phyloP scores from a whole-genome alignment of 768 basidiomycete genomes.

The Antrodiella citrinella region DNA sequence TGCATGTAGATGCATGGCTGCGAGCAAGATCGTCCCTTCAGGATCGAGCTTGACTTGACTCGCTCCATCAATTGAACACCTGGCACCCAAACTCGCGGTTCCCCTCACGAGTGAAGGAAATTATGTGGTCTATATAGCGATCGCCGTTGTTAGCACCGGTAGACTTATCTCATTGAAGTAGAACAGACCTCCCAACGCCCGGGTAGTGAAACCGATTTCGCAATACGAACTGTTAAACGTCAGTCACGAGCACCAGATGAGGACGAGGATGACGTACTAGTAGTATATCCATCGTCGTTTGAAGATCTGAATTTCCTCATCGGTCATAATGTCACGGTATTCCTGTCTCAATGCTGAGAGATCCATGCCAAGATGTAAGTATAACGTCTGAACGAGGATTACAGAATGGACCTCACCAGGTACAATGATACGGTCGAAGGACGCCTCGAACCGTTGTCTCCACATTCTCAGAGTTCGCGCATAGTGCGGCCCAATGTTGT shows the following conservation, averaged over 20 bases:
- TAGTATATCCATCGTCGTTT: slow-evolving; percentile 44
- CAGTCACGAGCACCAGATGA: too few species aligned
- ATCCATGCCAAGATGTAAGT: too few species aligned
- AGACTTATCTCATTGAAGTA: not conserved
- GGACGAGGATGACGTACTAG: slow-evolving; percentile 28
- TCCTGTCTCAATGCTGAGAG: slow-evolving; percentile 41
- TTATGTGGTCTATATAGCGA: slow-evolving; percentile 43
- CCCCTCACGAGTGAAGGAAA: slow-evolving; percentile 60
- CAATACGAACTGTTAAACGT: slow-evolving; percentile 67
- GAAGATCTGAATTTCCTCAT: slow-evolving; percentile 63
- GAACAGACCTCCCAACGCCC: slow-evolving; percentile 50
- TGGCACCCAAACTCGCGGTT: slow-evolving; percentile 49
- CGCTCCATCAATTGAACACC: slow-evolving; percentile 11
- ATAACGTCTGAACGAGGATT: too few species aligned
- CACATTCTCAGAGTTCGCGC: slow-evolving; percentile 77
- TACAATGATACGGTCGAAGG: slow-evolving; percentile 50
- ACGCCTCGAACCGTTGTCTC: slow-evolving; percentile 49
- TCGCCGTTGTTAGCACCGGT: too few species aligned
- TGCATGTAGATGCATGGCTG: too few species aligned
- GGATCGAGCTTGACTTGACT: too few species aligned
- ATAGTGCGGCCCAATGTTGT: slow-evolving; percentile 71
- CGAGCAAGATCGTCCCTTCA: too few species aligned
- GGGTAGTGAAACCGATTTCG: slow-evolving; percentile 64
- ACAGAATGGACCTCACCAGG: slow-evolving; percentile 26
- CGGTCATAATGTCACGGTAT: slow-evolving; percentile 48